Evolutionary conservation across 129 eudicot species (phyloP), one percentile per base, ranked within the genome.

Genomic region (Tagetes erecta): DNA sequence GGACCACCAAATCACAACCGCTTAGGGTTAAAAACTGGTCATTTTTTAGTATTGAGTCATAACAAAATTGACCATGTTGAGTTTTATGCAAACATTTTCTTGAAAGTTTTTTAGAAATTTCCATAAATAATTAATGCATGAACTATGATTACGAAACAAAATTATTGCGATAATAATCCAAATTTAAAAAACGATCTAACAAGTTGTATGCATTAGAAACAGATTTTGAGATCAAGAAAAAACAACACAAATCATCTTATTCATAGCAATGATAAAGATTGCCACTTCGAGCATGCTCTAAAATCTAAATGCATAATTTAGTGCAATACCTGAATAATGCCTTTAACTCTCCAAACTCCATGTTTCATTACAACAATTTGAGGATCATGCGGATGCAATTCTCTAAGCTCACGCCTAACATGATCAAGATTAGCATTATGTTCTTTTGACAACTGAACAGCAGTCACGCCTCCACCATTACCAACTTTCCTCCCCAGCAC

Each of bases 351-450:
- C 75, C 64, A 68, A 60, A 88, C 88, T 45, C 88, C 87, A 71
- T 88, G 88, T 47, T 84, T 88, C 67, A 85, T 37, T 42, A 86
- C 84, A 49, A 86, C 91, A 73, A 88, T 83, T 47, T 88, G 83
- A n/a, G 90, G 87, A 80, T 88, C 95, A 73, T 83, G 57, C 8
- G 95, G 95, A 71, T 88, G 95, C 64, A 88, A 39, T 20, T 76
- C 80, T 74, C 71, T 79, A 47, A 88, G 78, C 68, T 88, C 91
- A 51, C 70, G 77, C 41, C 95, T 86, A 36, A 84, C 74, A 30
- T 65, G 55, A 55, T 88, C 91, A 13, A 86, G 12, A 63, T 84
- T 88, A 13, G 91, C 95, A 49, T 88, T 88, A 68, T 88, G 95
- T 67, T 88, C 95, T 5, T 77, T 75, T 46, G 95, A 85, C 76